Base-by-base conservation (phyloP, 768 basidiomycete genomes). In the Kwoniella newhampshirensis region DNA sequence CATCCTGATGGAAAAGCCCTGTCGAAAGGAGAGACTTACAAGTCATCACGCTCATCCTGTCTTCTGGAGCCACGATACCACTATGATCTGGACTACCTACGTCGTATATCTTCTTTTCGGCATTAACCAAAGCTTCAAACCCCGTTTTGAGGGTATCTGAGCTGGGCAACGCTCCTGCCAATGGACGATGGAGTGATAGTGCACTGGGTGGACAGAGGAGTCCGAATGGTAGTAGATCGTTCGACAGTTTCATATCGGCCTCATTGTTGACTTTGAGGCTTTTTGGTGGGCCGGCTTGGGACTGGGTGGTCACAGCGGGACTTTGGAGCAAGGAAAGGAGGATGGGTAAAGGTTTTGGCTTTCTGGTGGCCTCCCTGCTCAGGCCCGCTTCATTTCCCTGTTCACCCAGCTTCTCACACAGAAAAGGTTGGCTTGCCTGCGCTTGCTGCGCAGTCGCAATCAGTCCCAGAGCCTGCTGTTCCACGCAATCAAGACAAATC, bases 61-160 rank as follows among this genome's bases (percentile, higher is more conserved):
- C 63, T 11, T n/a, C 21, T n/a, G 63, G 63, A 1, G 63, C 60
- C 11, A 51, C 49, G 4, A 65, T 50, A 32, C 56, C 56, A 32
- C 28, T 48, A 59, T 65, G 63, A 51, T 53, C 59, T 4, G 63
- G 59, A 2, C 53, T 48, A 17, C 51, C 60, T 20, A 51, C 58
- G 12, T 40, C 25, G 48, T 65, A 65, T n/a, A 65, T 52, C 56
- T 65, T 65, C 39, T 60, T 57, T 43, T 65, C 63, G 20, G 63
- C 60, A 35, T 65, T 61, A 26, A 65, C 35, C 3, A 65, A 30
- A 4, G 63, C 63, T 13, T 65, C 60, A 49, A 65, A 65, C 11
- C 63, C 63, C 27, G 42, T 11, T 27, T 57, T 43, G 13, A 65
- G 60, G 13, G 63, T 65, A 7, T 65, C 63, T 3, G 60, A 36